Evolutionary conservation across 2,329 filamentous ascomycete genomes (phyloP), one percentile per base, ranked within the genome.

Genomic region (Cephalotrichum gorgonifer): DNA sequence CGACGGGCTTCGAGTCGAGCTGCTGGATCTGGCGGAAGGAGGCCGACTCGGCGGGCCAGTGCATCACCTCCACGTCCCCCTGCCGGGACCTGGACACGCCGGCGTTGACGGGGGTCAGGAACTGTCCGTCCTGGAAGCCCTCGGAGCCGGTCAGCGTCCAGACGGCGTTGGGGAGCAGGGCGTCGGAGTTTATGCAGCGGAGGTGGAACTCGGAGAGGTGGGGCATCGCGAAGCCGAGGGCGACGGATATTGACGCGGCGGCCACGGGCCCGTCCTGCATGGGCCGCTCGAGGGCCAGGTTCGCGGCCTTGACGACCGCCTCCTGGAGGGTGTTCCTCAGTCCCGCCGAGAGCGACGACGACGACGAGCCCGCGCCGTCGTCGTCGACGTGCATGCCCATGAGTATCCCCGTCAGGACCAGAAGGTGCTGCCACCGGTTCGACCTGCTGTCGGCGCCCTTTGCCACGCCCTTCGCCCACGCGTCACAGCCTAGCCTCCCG

Each of bases 361-460:
- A n/a, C 17, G 44, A n/a, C 7, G 22, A 33, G n/a, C 38, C 27
- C 25, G 27, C 41, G 39, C 43, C 20, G 38, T 82, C 76, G 52
- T 78, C 73, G 15, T 75, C 71, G 55, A 86, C 84, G n/a, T 39
- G 35, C 59, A 90, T 83, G 8, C 87, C 88, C 60, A 91, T 76
- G 51, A 95, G 66, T 22, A 95, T 70, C 3, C 88, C 90, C 0
- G 83, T 82, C 8, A 95, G 75, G 5, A 90, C 76, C n/a, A 95
- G 71, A 27, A 89, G 66, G 63, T 95, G 89, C 63, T 88, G 83
- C 88, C 88, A 95, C 59, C 87, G 72, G 25, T 73, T 75, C 15
- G 79, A 79, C 42, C 73, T 71, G 28, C 74, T 74, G 48, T 82
- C 78, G 9, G 75, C 71, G 31, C 78, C 79, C 56, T 74, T 74